These are phyloP conservation scores for Candida maltosa DNA, from an alignment of 805 yeast species.

Conservation along the genomic window DNA sequence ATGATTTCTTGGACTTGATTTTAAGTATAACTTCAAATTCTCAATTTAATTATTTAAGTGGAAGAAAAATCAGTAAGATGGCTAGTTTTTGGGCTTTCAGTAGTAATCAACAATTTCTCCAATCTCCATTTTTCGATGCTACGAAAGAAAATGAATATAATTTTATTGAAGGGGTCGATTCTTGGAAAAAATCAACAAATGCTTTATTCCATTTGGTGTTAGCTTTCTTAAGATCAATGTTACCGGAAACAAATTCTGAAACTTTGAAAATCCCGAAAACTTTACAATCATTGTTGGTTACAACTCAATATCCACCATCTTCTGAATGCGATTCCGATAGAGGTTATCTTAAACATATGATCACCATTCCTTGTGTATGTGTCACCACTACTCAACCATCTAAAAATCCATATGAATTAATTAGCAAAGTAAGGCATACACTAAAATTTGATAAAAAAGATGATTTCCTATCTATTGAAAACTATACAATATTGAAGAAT, in stretches of 20 bases:
- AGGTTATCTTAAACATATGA: constrained; percentile 32
- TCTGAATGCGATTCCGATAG: constrained; percentile 25
- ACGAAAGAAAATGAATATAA: constrained; percentile 25
- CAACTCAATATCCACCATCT: constrained; percentile 75
- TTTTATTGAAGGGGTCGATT: constrained; percentile 67
- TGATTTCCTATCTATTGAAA: constrained; percentile 70
- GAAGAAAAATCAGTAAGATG: constrained; percentile 75
- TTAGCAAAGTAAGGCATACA: constrained; percentile 47
- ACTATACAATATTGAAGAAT: constrained; percentile 69
- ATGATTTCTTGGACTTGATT: constrained; percentile 79
- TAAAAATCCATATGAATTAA: constrained; percentile 52
- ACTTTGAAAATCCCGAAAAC: constrained; percentile 60
- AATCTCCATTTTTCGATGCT: constrained; percentile 36
- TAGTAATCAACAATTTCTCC: constrained; percentile 25
- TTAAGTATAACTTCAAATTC: constrained; percentile 78
- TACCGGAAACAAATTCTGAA: constrained; percentile 62
- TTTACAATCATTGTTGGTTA: constrained; percentile 60
- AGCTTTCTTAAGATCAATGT: constrained; percentile 75
- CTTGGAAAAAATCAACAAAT: constrained; percentile 79
- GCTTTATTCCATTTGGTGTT: constrained; percentile 80
- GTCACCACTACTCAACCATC: constrained; percentile 52
- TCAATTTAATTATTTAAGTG: constrained; percentile 72
- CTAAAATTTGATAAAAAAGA: constrained; percentile 69
- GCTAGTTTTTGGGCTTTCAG: constrained; percentile 89
- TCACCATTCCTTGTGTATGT: constrained; percentile 61